These are phyloP conservation scores for Acanthamoeba divionensis DNA, from an alignment of 208 protist species.

Conservation along the genomic window DNA sequence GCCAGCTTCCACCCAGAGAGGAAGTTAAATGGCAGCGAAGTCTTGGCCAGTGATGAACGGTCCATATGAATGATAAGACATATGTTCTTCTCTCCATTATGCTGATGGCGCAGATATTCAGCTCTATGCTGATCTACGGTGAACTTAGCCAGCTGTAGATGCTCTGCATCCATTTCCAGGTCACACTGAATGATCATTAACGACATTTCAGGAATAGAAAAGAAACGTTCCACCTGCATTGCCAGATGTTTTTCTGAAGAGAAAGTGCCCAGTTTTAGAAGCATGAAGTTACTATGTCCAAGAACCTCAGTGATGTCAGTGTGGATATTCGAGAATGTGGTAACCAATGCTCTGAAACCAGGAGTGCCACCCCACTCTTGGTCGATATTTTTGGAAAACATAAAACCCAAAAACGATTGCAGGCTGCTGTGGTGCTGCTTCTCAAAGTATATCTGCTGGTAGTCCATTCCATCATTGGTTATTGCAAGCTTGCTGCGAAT, in stretches of 20 bases:
- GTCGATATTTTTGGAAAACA: not conserved
- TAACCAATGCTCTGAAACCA: not conserved
- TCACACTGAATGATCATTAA: not conserved
- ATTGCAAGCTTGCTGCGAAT: not conserved
- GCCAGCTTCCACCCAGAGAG: not conserved
- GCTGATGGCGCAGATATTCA: not conserved
- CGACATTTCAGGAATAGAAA: not conserved
- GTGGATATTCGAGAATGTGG: not conserved
- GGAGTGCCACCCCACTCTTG: not conserved
- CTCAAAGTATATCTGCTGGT: conserved; percentile 1
- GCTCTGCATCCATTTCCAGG: not conserved
- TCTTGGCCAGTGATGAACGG: not conserved
- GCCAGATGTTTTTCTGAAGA: not conserved
- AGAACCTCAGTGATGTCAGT: not conserved
- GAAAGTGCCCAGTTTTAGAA: not conserved
- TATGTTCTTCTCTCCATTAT: not conserved
- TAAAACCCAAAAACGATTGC: not conserved
- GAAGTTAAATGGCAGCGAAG: not conserved
- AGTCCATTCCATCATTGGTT: too few species aligned
- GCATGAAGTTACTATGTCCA: not conserved
- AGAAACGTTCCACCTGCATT: not conserved
- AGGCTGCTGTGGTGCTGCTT: not conserved
- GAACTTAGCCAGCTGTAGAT: not conserved
- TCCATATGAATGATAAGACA: not conserved
- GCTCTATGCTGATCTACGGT: not conserved